These are phyloP conservation scores for Paramyrothecium sp. DNA, from an alignment of 2,329 filamentous ascomycete genomes.

Conservation along the genomic window DNA sequence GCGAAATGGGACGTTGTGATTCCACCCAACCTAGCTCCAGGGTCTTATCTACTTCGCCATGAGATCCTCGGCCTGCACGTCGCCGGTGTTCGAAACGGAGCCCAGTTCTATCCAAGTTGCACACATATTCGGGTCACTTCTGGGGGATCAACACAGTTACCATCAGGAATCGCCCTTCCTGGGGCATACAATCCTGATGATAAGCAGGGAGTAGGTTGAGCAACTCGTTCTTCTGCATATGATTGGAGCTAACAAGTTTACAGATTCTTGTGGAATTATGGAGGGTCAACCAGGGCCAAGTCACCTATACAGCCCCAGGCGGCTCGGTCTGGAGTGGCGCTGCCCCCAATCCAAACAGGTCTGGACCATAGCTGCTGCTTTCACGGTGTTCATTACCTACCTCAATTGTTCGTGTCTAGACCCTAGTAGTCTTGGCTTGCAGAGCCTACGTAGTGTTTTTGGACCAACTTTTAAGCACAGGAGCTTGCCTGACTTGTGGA, in stretches of 20 bases:
- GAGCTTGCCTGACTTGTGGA: too few species aligned
- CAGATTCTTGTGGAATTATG: conserved; percentile 1
- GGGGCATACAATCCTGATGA: conserved; percentile 2
- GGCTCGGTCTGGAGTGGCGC: conserved; percentile 1
- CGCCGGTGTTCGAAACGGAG: conserved; percentile 39
- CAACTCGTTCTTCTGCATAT: background rate
- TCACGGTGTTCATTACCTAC: too few species aligned
- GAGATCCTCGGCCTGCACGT: conserved; percentile 47
- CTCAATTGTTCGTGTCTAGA: too few species aligned
- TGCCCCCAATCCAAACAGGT: conserved; percentile 1
- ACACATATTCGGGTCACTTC: background rate
- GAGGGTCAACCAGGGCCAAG: background rate
- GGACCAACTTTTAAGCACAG: too few species aligned
- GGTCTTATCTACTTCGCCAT: conserved; percentile 53
- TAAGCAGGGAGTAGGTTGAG: background rate
- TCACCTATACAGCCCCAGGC: background rate
- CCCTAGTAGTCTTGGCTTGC: too few species aligned
- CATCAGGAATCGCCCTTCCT: background rate
- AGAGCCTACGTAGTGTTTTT: too few species aligned
- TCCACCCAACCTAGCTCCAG: conserved; percentile 49
- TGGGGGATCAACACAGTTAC: background rate
- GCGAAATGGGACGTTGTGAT: conserved; percentile 43
- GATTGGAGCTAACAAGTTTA: background rate
- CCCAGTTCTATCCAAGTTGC: conserved; percentile 38
- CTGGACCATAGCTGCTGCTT: background rate